Base-by-base conservation (phyloP, 352 stramenopile genomes). In the Lagenidium giganteum region DNA sequence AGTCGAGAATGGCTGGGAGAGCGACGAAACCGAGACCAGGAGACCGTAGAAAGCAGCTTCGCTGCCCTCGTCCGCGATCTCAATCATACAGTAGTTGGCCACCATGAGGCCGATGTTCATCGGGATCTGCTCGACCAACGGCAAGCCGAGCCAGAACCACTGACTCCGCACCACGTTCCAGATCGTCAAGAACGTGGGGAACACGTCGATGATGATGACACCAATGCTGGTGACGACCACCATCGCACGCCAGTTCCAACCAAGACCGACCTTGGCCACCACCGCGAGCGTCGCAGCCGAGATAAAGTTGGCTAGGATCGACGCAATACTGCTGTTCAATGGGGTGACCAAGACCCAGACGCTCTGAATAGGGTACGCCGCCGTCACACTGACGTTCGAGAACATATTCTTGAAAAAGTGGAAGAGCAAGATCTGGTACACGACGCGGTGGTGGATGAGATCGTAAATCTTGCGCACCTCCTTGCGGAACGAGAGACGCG, bases 11-110 rank as follows among this genome's bases (percentile, higher is more conserved):
- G 60, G 60, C 24, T 41, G 50, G 2, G 55, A 55, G 11, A 70
- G 37, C 16, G 52, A 55, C 14, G 40, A 55, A n/a, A 66, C 56
- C 2, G 55, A 55, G 24, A 40, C 49, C 16, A 65, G 42, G n/a
- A 70, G 45, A 17, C 60, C 60, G 36, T 66, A 70, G 42, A 64
- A 54, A 3, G 60, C 50, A 9, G 51, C 60, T 30, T 70, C 60
- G 38, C 51, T 61, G 43, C 56, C 56, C 5, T 46, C 38, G 26
- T 66, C 51, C 16, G 51, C 41, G 23, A 70, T 24, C 25, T 70
- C 60, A 14, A 70, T 39, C 26, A 54, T 60, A 17, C 40, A 44
- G 31, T 57, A 65, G 25, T 50, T 60, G 31, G 51, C 52, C 1
- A 64, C 47, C 30, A 60, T 57, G 40, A 57, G 59, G 37, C 37